These are phyloP conservation scores for Capsicum pubescens DNA, from an alignment of 257 asterid species.

Conservation along the genomic window DNA sequence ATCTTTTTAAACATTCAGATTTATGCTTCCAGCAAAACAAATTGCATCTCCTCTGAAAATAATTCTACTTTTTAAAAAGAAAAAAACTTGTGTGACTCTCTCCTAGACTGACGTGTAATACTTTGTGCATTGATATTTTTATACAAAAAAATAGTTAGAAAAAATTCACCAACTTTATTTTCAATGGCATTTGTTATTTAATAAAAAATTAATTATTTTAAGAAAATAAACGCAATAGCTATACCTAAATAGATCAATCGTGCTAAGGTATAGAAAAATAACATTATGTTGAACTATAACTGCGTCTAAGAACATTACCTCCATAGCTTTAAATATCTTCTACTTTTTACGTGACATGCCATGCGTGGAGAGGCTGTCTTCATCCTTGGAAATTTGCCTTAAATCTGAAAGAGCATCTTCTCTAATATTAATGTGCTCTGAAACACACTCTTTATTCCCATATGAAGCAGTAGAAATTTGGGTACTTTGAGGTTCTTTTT, in stretches of 20 bases:
- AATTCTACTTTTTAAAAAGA: too few species aligned
- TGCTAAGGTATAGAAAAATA: background rate
- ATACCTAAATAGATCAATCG: constrained; percentile 21
- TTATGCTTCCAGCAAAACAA: too few species aligned
- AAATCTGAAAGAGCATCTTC: constrained; percentile 47
- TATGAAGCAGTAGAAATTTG: constrained; percentile 38
- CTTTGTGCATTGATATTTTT: too few species aligned
- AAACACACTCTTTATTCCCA: constrained; percentile 32
- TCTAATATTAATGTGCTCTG: constrained; percentile 43
- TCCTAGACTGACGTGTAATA: too few species aligned
- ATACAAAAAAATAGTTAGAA: too few species aligned
- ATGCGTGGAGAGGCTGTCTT: constrained; percentile 46
- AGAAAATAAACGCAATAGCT: background rate
- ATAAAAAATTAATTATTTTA: background rate
- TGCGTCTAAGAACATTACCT: constrained; percentile 47
- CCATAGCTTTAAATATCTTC: constrained; percentile 63
- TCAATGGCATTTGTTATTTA: background rate
- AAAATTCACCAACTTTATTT: background rate
- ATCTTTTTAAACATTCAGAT: too few species aligned
- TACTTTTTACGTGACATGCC: constrained; percentile 68
- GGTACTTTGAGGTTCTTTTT: constrained; percentile 59
- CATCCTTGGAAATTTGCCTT: constrained; percentile 64
- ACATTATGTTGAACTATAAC: background rate
- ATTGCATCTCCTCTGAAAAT: too few species aligned
- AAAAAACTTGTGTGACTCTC: too few species aligned